These are phyloP conservation scores for Clavariopsis aquatica DNA, from an alignment of 495 filamentous ascomycete species.

Conservation along the genomic window DNA sequence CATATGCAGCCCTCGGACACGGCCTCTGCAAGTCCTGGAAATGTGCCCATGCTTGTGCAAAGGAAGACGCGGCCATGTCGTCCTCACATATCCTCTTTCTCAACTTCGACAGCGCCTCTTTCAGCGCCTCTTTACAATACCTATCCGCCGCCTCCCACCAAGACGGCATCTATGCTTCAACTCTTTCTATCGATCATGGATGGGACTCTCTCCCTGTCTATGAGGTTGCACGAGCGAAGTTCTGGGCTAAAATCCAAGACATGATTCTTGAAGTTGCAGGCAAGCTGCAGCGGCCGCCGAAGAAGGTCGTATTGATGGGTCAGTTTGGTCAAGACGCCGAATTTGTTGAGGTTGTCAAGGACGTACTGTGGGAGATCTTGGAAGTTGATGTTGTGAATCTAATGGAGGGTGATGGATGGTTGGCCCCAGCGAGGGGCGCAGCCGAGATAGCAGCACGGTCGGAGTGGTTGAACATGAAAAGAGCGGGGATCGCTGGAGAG, in stretches of 20 bases:
- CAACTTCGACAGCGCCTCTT: constrained; percentile 9
- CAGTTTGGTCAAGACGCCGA: background rate
- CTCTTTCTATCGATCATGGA: background rate
- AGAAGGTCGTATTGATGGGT: constrained; percentile 8
- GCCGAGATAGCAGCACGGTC: constrained; percentile 4
- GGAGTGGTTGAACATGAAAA: background rate
- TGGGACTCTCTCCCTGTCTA: constrained; percentile 9
- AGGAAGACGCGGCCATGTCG: constrained; percentile 1
- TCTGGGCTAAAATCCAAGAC: constrained; percentile 9
- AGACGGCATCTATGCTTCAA: background rate
- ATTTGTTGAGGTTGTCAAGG: constrained; percentile 10
- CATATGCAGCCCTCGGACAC: constrained; percentile 6
- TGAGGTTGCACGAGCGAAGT: constrained; percentile 13
- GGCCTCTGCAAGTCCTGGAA: constrained; percentile 10
- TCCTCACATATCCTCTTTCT: constrained; percentile 9
- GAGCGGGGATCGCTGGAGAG: background rate
- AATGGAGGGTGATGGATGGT: constrained; percentile 3
- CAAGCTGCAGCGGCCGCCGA: background rate
- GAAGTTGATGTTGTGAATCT: constrained; percentile 1
- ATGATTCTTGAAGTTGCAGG: constrained; percentile 7
- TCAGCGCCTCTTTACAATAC: constrained; percentile 3
- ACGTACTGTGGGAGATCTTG: constrained; percentile 5
- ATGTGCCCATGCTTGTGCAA: background rate
- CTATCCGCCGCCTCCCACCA: background rate
- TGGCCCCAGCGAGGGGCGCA: constrained; percentile 11